A percentile compares a stretch with the other conserved stretches of the same genome.
phyloP scores from a whole-genome alignment of 208 protist genomes.

The Trypanosoma melophagium region DNA sequence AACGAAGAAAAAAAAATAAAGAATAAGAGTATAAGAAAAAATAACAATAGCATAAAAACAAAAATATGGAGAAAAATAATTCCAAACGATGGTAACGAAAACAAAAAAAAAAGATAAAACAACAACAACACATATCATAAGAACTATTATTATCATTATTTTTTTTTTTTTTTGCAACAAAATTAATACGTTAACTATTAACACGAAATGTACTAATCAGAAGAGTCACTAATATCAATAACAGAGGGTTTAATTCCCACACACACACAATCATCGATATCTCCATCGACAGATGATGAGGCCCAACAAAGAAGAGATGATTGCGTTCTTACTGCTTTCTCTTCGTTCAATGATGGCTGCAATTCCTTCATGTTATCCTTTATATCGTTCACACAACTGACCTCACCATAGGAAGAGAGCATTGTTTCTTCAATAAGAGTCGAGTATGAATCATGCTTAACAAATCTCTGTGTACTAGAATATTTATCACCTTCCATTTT shows the following conservation, averaged over 20 bases:
- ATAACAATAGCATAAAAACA: neutral
- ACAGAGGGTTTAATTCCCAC: constrained; percentile 24
- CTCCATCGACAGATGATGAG: neutral
- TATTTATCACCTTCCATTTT: too few relatives aligned
- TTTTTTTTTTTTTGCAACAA: neutral
- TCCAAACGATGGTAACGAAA: neutral
- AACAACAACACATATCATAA: neutral
- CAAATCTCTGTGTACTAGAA: too few relatives aligned
- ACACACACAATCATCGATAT: constrained; percentile 37
- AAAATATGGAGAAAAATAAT: constrained; percentile 6
- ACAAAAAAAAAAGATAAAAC: constrained; percentile 6
- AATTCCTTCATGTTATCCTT: too few relatives aligned
- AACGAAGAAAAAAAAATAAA: constrained; percentile 1
- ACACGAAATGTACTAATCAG: neutral
- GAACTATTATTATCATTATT: neutral
- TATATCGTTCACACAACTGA: too few relatives aligned
- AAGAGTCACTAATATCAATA: constrained; percentile 62
- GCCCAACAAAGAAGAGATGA: too few relatives aligned
- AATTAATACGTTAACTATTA: neutral
- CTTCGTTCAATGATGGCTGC: too few relatives aligned
- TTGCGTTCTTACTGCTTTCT: too few relatives aligned
- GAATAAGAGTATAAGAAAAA: too few relatives aligned
- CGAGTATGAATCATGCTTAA: too few relatives aligned
- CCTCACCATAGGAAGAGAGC: too few relatives aligned
- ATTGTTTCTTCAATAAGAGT: too few relatives aligned